Base-by-base conservation (phyloP, 768 basidiomycete species). In the Amylocystis lapponica region DNA sequence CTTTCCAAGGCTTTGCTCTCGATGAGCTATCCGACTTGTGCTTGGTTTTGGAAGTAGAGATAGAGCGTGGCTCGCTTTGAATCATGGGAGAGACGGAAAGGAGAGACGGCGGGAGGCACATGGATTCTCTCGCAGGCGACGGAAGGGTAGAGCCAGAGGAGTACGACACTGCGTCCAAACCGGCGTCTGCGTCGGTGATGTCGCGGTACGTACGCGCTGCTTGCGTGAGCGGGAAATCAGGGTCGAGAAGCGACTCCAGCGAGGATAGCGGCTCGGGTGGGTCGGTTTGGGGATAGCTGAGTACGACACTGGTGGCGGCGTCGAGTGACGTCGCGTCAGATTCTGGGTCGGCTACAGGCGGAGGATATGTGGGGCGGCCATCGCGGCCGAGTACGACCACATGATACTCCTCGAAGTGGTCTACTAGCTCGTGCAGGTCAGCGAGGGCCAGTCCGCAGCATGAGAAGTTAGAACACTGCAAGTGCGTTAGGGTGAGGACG, bases 361-460 rank as follows among this genome's bases (percentile, higher is more conserved):
- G 36, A 61, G 68, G 52, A 44, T 65, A 64, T 35, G 66, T 47
- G 3, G 58, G 63, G 32, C 61, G 65, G 29, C 63, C 66, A 41
- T 61, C 54, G 3, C 34, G 22, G 32, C 51, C 53, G 46, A 62
- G 36, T 16, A 62, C 58, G 30, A 66, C 58, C 34, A 67, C 70
- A 43, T 67, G 68, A 6, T 58, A 49, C 50, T 68, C 66, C 48
- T 76, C 75, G 38, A 73, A 72, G 47, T 78, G 78, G 49, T 72
- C 70, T 40, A 78, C 61, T 16, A 76, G 65, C 29, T 66, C 68
- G 51, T 77, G 76, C 29, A 76, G 60, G 58, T 74, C 71, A 5
- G 66, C 52, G 23, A 75, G 67, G 20, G 61, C 55, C 33, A 66
- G 59, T 31, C 68, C 70, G 50, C 76, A 76, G 50, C 77, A 76